These are phyloP conservation scores for Tremellales sp. DNA, from an alignment of 1,284 basidiomycete genomes.

Conservation along the genomic window DNA sequence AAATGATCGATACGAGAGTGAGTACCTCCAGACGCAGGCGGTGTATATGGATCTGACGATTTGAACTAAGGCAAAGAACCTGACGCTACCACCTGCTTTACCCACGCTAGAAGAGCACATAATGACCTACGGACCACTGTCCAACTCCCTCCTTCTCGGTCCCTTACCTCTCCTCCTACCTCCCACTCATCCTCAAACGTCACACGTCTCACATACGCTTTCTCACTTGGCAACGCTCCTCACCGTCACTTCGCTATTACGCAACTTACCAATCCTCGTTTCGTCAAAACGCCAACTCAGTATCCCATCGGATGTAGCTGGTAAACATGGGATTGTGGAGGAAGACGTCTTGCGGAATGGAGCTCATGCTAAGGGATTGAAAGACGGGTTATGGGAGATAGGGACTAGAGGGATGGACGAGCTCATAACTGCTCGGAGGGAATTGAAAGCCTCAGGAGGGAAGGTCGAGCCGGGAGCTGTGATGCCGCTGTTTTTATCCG, in stretches of 20 bases:
- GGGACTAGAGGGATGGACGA: conserved; percentile 89
- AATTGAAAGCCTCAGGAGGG: conserved; percentile 59
- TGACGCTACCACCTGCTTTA: conserved; percentile 61
- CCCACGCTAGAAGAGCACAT: conserved; percentile 67
- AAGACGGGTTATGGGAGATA: conserved; percentile 76
- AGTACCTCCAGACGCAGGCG: conserved; percentile 33
- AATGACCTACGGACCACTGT: conserved; percentile 69
- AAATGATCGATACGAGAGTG: conserved; percentile 81
- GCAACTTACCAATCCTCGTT: conserved; percentile 71
- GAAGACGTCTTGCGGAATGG: conserved; percentile 79
- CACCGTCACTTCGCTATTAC: conserved; percentile 58
- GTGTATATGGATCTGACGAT: background rate
- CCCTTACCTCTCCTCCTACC: conserved; percentile 67
- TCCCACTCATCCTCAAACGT: conserved; percentile 53
- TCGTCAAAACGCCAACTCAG: conserved; percentile 64
- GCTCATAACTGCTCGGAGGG: conserved; percentile 72
- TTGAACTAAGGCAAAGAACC: conserved; percentile 62
- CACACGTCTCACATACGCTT: conserved; percentile 66
- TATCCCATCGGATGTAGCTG: conserved; percentile 78
- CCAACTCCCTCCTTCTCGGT: conserved; percentile 73
- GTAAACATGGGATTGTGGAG: conserved; percentile 72
- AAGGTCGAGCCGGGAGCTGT: conserved; percentile 59
- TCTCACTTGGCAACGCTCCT: conserved; percentile 51
- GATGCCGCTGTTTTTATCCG: conserved; percentile 73
- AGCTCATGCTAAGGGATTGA: conserved; percentile 54